These are phyloP conservation scores for Podaxis sp. DNA, from an alignment of 768 basidiomycete species.

Conservation along the genomic window DNA sequence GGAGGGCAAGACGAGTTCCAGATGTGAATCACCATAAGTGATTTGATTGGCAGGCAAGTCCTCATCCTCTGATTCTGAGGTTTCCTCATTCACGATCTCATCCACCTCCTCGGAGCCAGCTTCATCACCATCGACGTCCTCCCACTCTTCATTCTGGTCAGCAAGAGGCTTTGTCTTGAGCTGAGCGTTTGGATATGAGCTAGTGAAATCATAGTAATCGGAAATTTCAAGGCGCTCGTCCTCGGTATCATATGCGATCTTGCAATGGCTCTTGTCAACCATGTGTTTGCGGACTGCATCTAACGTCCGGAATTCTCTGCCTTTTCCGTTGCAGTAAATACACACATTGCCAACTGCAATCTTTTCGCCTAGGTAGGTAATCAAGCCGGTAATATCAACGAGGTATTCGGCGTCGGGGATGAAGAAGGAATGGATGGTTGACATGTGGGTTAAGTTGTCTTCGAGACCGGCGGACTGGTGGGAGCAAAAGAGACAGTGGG, in stretches of 20 bases:
- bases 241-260: conserved; percentile 86
- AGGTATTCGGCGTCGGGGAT: conserved; percentile 93
- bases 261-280: conserved; percentile 95
- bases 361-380: conserved; percentile 89
- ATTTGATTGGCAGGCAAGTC: conserved; percentile 53
- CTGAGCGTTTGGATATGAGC: conserved; percentile 66
- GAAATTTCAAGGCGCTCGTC: conserved; percentile 82
- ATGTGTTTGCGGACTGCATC: conserved; percentile 95
- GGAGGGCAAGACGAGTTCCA: conserved; percentile 91
- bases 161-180: conserved; percentile 33
- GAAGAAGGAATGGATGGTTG: conserved; percentile 86
- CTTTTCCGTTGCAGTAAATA: conserved; percentile 83
- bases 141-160: conserved; percentile 42
- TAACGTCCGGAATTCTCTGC: conserved; percentile 78
- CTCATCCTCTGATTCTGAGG: conserved; percentile 26
- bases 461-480: conserved; percentile 49
- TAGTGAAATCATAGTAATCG: conserved; percentile 90
- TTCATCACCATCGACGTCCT: conserved; percentile 45
- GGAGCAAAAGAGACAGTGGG: conserved; percentile 87
- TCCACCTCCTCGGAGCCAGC: conserved; percentile 46
- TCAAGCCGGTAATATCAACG: conserved; percentile 76
- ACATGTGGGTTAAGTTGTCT: conserved; percentile 86
- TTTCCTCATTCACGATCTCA: conserved; percentile 33
- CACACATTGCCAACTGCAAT: conserved; percentile 92
- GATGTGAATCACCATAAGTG: conserved; percentile 75